Evolutionary conservation across 2,329 filamentous ascomycete species (phyloP).

Genomic region (Cadophora luteo-olivacea): DNA sequence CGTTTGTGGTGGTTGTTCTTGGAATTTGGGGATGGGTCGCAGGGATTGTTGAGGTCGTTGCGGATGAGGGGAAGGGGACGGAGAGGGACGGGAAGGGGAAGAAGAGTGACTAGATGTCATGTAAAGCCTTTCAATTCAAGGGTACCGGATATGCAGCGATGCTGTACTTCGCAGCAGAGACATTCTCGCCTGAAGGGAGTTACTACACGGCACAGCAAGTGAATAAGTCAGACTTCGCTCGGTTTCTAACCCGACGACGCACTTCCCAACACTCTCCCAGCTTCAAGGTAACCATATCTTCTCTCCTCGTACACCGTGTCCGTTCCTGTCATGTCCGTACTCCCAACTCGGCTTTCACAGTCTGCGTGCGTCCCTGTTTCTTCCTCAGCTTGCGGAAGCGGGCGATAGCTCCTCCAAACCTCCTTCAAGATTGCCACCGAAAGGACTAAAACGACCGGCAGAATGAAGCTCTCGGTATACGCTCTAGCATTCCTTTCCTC

Average conservation of each 20-base stretch:
- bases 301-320: neutral
- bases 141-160: neutral
- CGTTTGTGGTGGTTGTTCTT: neutral
- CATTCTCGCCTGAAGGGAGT: too few relatives aligned
- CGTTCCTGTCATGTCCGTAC: neutral
- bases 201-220: too few relatives aligned
- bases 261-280: neutral
- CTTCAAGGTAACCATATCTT: neutral
- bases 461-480: neutral
- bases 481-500: neutral
- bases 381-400: neutral
- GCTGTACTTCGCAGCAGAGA: neutral
- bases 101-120: neutral
- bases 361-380: neutral
- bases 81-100: neutral
- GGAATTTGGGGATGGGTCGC: neutral
- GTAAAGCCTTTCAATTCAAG: neutral
- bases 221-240: too few relatives aligned
- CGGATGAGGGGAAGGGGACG: neutral
- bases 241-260: too few relatives aligned
- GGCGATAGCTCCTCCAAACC: neutral
- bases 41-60: neutral
- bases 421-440: neutral
- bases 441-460: neutral
- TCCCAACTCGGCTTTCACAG: neutral